These are phyloP conservation scores for Naegleria gruberi DNA, from an alignment of 208 protist species.

Conservation along the genomic window DNA sequence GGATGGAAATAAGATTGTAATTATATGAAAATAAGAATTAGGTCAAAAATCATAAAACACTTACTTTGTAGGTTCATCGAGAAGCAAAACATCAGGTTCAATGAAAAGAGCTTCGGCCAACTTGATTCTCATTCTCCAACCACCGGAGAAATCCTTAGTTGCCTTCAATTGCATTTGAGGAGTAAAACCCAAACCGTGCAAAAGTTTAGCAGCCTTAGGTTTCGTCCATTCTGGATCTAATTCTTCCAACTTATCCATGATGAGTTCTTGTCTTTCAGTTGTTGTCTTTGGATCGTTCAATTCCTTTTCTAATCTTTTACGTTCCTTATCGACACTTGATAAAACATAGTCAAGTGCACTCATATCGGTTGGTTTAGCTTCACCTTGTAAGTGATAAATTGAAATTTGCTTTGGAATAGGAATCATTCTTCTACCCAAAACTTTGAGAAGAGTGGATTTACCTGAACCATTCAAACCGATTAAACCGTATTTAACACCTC, in stretches of 20 bases:
- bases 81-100: conserved; percentile 42
- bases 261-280: conserved; percentile 69
- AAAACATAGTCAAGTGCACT: conserved; percentile 68
- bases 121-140: conserved; percentile 94
- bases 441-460: conserved; percentile 72
- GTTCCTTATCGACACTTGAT: conserved; percentile 52
- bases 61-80: conserved; percentile 77
- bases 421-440: conserved; percentile 76
- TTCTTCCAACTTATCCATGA: conserved; percentile 58
- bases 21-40: conserved; percentile 90
- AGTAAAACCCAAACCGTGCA: conserved; percentile 85
- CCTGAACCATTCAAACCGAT: conserved; percentile 75
- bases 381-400: conserved; percentile 94
- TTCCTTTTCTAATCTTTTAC: not conserved
- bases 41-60: conserved; percentile 84
- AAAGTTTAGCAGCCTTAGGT: conserved; percentile 63
- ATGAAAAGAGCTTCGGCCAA: conserved; percentile 83
- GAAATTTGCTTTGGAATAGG: conserved; percentile 87
- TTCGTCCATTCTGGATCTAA: conserved; percentile 64
- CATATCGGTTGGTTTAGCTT: conserved; percentile 67
- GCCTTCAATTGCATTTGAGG: conserved; percentile 77
- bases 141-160: conserved; percentile 76
- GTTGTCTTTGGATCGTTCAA: not conserved
- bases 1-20: no score
- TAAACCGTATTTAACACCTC: conserved; percentile 76